These are phyloP conservation scores for Drechslerella coelobrocha DNA, from an alignment of 2,329 filamentous ascomycete species.

Conservation along the genomic window DNA sequence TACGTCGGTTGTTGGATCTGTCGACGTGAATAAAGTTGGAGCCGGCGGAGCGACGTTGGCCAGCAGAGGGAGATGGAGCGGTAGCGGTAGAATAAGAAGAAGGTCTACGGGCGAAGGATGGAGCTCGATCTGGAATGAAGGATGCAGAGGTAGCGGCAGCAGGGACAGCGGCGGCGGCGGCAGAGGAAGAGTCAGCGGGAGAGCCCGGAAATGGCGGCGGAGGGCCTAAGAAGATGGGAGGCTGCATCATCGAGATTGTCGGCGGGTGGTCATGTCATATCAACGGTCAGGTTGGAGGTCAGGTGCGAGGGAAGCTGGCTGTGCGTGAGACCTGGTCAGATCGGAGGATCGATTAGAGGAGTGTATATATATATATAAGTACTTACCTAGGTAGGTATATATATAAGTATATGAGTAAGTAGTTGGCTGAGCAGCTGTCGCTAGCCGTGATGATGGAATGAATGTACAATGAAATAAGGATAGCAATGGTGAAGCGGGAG, in stretches of 20 bases:
- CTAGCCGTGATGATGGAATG: no score
- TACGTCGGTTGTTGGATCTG: conserved; percentile 49
- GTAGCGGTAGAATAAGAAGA: conserved; percentile 12
- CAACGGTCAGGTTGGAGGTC: background rate
- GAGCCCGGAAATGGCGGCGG: conserved; percentile 12
- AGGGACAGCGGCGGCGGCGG: conserved; percentile 1
- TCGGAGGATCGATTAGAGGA: no score
- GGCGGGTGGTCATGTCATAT: conserved; percentile 1
- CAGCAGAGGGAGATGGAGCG: conserved; percentile 17
- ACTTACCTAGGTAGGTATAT: no score
- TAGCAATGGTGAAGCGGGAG: no score
- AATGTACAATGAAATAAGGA: no score
- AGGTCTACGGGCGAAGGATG: conserved; percentile 28
- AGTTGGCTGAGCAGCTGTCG: no score
- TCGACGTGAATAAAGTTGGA: conserved; percentile 50
- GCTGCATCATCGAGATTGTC: conserved; percentile 42
- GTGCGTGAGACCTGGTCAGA: background rate
- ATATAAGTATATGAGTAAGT: no score
- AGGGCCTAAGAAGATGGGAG: conserved; percentile 33
- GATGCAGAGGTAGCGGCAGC: conserved; percentile 10
- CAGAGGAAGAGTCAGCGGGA: conserved; percentile 7
- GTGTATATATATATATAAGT: no score
- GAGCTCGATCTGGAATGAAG: conserved; percentile 43
- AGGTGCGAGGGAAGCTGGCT: background rate
- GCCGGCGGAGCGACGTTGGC: conserved; percentile 37